Conservation (phyloP, 2,329 filamentous ascomycete species). For the Dendrostoma leiphaemia region DNA sequence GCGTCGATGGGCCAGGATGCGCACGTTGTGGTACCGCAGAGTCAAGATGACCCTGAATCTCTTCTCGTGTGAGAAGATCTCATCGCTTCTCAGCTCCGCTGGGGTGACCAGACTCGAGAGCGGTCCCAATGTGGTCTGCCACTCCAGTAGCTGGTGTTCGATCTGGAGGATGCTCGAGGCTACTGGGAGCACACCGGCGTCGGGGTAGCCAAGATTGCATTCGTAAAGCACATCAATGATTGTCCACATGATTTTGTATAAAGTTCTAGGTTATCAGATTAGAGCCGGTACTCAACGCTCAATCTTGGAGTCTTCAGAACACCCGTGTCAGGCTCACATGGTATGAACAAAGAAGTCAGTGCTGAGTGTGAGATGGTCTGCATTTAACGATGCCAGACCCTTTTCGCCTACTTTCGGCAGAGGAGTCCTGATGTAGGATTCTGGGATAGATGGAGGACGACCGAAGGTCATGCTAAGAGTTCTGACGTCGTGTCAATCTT, state of each 20-base stretch:
- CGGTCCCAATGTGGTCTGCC: constrained; percentile 33
- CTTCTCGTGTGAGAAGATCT: constrained; percentile 22
- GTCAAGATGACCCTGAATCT: constrained; percentile 39
- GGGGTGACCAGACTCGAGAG: constrained; percentile 25
- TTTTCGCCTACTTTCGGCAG: constrained; percentile 26
- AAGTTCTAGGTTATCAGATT: constrained; percentile 20
- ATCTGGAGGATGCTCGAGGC: constrained; percentile 35
- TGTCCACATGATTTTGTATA: constrained; percentile 33
- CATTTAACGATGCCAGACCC: neutral
- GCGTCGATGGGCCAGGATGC: constrained; percentile 30
- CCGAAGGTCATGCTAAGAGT: constrained; percentile 52
- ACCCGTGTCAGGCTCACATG: constrained; percentile 25
- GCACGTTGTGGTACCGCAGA: constrained; percentile 31
- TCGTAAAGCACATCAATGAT: constrained; percentile 41
- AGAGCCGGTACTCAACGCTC: neutral
- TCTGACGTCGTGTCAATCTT: constrained; percentile 22
- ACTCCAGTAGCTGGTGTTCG: constrained; percentile 37
- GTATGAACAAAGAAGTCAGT: constrained; percentile 32
- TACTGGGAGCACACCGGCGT: constrained; percentile 14
- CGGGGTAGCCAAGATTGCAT: constrained; percentile 36
- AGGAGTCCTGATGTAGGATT: constrained; percentile 39
- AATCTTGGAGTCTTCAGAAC: too few relatives aligned
- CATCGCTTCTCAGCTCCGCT: constrained; percentile 22
- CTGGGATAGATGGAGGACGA: constrained; percentile 43
- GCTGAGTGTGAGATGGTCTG: constrained; percentile 13